Base-by-base conservation (phyloP, 148 eudicot species). In the Fagopyrum esculentum region DNA sequence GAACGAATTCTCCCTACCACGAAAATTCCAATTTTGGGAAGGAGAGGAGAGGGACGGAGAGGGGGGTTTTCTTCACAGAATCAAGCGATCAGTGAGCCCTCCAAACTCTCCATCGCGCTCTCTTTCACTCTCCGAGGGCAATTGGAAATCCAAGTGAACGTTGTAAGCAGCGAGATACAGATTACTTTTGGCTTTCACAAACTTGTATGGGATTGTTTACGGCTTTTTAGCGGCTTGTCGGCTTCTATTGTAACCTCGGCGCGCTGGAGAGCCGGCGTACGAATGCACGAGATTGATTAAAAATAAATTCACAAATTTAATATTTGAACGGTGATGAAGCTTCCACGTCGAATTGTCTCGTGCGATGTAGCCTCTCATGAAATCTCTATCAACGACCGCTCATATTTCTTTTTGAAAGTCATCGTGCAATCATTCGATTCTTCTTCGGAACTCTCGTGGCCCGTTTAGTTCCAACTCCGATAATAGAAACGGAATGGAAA, bases 1-100 rank as follows among this genome's bases (percentile, higher is more conserved):
- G 40, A 35, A 69, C 17, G 83, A 80, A 75, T 74, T 87, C 51
- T 26, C 40, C 12, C 43, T 16, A 17, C 72, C 54, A 56, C 68
- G 0, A 46, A 55, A 35, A 35, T 35, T 35, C 43, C 40, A 22
- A 17, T 55, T 19, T 69, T 3, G 69, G 35, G 69, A 29, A 6
- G 16, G 16, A 35, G 40, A 63, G 15, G 44, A 63, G 45, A 30
- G 69, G 3, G 52, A 49, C 40, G 12, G 52, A 49, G 52, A 49
- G 52, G 52, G 7, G 52, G 52, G 3, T 0, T 49, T 49, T 49
- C 13, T 49, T 49, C 1, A 49, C 7, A 49, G 52, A 49, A 2
- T 17, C 4, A 55, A 5, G 59, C n/a, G 59, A 55, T 55, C 59
- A 55, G 6, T 35, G 40, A 35, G 2, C 8, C 59, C 19, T 55